Evolutionary conservation across 1,284 basidiomycete species (phyloP), one percentile per base, ranked within the genome.

Genomic region (Termitomyces sp.): DNA sequence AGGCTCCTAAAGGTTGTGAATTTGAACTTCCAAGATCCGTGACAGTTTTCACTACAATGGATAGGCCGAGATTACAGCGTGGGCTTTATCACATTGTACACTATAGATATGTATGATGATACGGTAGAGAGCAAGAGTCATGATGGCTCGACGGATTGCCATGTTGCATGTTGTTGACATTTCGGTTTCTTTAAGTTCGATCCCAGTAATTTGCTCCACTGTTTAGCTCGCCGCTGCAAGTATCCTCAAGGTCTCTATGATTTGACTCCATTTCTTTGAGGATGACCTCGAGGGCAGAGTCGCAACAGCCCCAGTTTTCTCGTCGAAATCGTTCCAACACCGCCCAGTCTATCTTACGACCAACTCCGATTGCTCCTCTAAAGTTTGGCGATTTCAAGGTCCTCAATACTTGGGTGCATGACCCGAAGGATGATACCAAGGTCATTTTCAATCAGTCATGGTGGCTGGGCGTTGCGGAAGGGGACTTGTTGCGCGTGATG

Each of bases 401-500:
- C 0, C 70, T 90, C 34, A 86, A 82, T 41, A 76, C 78, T 13
- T 90, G 88, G 88, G 86, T 90, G 3, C 84, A 88, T 62, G 86
- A 89, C 58, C 64, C 76, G n/a, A 82, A 80, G 62, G 83, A 87
- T 38, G 79, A 78, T 0, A 65, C 75, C 4, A 72, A 72, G 30
- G 82, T 88, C 50, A 74, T 82, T 13, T 76, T 92, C 64, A 90
- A 91, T 61, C 83, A 84, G 47, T 72, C 80, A 17, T 82, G 76
- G 65, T 90, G 87, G 84, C 84, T 86, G 15, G 89, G 89, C 2
- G 83, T 89, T 45, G 71, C 72, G 41, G 85, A 86, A 61, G 89
- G 88, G 8, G 89, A 91, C 63, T 70, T 89, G 63, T 65, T 91
- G 38, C 76, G 79, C 53, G 78, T 90, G 9, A 76, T 73, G 41